Evolutionary conservation across 2,329 filamentous ascomycete species (phyloP).

Genomic region (Didymella glomerata): DNA sequence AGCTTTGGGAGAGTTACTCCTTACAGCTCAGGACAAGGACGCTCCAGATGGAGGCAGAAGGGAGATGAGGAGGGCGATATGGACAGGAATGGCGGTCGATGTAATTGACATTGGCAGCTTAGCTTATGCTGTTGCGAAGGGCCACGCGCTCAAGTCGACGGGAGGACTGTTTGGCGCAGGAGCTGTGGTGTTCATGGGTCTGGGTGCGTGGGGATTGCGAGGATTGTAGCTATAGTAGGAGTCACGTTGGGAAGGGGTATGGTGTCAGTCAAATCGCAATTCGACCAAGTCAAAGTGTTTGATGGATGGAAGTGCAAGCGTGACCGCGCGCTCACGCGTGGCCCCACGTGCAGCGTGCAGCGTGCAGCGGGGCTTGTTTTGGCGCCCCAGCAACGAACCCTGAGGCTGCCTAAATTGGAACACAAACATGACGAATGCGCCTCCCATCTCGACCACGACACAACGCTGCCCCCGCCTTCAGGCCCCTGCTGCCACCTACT

Average conservation of each 20-base stretch:
- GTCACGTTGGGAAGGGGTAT: background rate
- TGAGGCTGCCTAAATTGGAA: slow-evolving; percentile 14
- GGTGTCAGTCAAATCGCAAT: background rate
- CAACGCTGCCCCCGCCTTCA: background rate
- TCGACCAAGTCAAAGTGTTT: background rate
- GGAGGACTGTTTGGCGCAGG: slow-evolving; percentile 31
- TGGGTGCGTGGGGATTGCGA: slow-evolving; percentile 31
- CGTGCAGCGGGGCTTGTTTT: slow-evolving; percentile 11
- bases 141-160: slow-evolving; percentile 28
- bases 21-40: slow-evolving; percentile 33
- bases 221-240: slow-evolving; percentile 13
- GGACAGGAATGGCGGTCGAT: slow-evolving; percentile 34
- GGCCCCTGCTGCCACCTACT: background rate
- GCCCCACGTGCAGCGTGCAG: slow-evolving; percentile 4
- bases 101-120: slow-evolving; percentile 32
- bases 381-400: slow-evolving; percentile 20
- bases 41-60: slow-evolving; percentile 18
- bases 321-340: slow-evolving; percentile 23
- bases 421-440: slow-evolving; percentile 25
- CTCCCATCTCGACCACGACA: slow-evolving; percentile 1
- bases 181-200: slow-evolving; percentile 21
- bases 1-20: slow-evolving; percentile 36
- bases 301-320: slow-evolving; percentile 10
- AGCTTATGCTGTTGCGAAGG: slow-evolving; percentile 31
- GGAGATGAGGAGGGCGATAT: slow-evolving; percentile 38